These are phyloP conservation scores for Pyrenochaeta sp. DNA, from an alignment of 2,329 filamentous ascomycete species.

Conservation along the genomic window DNA sequence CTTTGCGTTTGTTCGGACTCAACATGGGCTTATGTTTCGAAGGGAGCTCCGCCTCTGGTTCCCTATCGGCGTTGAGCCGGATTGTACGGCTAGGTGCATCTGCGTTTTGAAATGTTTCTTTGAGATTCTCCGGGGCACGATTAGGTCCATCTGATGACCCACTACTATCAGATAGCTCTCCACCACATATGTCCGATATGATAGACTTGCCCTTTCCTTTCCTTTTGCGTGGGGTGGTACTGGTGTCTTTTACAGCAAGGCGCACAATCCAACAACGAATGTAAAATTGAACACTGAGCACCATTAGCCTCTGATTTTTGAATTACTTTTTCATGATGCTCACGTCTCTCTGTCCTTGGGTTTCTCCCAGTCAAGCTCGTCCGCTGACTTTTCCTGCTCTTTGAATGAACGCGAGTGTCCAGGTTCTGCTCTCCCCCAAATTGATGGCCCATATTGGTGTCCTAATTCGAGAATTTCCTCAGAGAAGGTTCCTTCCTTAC, in stretches of 20 bases:
- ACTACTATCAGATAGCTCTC: not conserved
- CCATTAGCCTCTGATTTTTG: not conserved
- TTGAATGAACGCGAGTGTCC: slow-evolving; percentile 2
- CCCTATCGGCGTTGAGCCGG: not conserved
- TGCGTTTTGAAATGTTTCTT: not conserved
- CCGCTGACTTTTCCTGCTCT: not conserved
- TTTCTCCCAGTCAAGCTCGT: slow-evolving; percentile 13
- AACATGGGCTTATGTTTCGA: not conserved
- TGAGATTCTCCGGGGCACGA: not conserved
- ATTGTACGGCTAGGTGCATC: not conserved
- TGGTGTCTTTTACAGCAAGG: slow-evolving; percentile 1
- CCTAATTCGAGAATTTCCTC: slow-evolving; percentile 6
- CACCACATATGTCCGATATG: not conserved
- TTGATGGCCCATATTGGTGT: slow-evolving; percentile 7
- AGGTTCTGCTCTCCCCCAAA: slow-evolving; percentile 14
- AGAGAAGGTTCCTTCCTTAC: slow-evolving; percentile 8
- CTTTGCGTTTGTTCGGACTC: slow-evolving; percentile 18
- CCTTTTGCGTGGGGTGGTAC: slow-evolving; percentile 2
- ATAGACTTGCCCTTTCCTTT: slow-evolving; percentile 9
- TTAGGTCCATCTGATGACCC: not conserved
- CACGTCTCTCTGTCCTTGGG: slow-evolving; percentile 6
- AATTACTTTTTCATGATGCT: not conserved
- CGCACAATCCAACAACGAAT: slow-evolving; percentile 22
- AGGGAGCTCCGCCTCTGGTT: not conserved
- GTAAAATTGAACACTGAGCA: slow-evolving; percentile 13